Conservation (phyloP, 352 stramenopile species). For the Phytopythium mirpurense region DNA sequence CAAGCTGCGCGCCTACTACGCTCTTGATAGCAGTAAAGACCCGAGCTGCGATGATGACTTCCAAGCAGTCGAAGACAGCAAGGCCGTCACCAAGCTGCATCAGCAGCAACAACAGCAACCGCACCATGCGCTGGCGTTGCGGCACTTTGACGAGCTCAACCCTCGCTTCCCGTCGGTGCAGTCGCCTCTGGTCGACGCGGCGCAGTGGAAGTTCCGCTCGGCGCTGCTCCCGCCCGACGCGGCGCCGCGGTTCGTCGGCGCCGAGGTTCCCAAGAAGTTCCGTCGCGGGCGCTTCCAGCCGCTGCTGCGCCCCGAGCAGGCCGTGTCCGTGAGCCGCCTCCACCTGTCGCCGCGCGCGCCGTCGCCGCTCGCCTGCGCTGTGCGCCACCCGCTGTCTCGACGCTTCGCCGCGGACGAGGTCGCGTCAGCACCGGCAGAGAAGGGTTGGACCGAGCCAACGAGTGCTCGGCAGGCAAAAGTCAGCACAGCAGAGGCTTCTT, state of each 20-base stretch:
- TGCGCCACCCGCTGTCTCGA: constrained; percentile 20
- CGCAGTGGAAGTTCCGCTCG: constrained; percentile 51
- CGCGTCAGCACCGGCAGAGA: background rate
- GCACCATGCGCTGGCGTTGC: constrained; percentile 1
- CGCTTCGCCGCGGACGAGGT: constrained; percentile 7
- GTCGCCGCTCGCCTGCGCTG: constrained; percentile 4
- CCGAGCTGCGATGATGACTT: background rate
- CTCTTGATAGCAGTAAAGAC: background rate
- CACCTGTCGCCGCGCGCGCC: constrained; percentile 27
- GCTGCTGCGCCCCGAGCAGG: constrained; percentile 37
- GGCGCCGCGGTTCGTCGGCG: constrained; percentile 43
- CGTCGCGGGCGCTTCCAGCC: constrained; percentile 47
- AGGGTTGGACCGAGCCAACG: constrained; percentile 9
- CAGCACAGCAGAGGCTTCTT: too few relatives aligned
- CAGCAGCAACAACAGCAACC: too few relatives aligned
- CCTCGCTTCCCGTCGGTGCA: constrained; percentile 60
- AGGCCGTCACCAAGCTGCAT: background rate
- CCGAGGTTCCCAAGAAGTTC: constrained; percentile 51
- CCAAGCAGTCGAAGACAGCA: background rate
- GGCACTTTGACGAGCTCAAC: constrained; percentile 45
- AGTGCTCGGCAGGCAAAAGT: background rate
- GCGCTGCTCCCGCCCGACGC: constrained; percentile 39
- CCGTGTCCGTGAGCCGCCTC: constrained; percentile 43
- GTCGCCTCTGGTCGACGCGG: constrained; percentile 26
- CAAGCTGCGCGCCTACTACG: constrained; percentile 24